Evolutionary conservation across 75 land plant species (phyloP).

Genomic region (Selaginella moellendorffii): DNA sequence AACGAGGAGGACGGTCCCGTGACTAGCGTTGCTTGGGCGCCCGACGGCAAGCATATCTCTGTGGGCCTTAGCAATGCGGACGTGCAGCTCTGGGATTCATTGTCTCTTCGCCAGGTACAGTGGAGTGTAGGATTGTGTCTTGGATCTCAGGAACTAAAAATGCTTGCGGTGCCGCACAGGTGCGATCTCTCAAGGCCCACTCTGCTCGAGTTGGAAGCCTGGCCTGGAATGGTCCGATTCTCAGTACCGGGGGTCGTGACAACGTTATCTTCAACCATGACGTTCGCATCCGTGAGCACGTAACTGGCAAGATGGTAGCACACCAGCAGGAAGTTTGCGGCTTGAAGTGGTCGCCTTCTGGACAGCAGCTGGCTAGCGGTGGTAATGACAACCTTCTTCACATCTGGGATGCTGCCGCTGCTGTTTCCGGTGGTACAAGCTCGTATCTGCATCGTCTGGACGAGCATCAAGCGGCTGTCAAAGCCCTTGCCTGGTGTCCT

Average conservation of each 20-base stretch:
- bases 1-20: slow-evolving; percentile 68
- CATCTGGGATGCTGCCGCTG: slow-evolving; percentile 53
- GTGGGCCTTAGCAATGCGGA: slow-evolving; percentile 57
- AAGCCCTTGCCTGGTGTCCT: slow-evolving; percentile 87
- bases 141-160: too few relatives aligned
- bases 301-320: slow-evolving; percentile 35
- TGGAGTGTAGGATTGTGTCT: too few relatives aligned
- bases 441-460: slow-evolving; percentile 44
- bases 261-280: slow-evolving; percentile 62
- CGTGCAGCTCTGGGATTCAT: slow-evolving; percentile 75
- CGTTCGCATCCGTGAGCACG: slow-evolving; percentile 40
- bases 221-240: slow-evolving; percentile 70
- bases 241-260: slow-evolving; percentile 65
- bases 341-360: slow-evolving; percentile 57
- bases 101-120: slow-evolving; percentile 34
- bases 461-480: slow-evolving; percentile 68
- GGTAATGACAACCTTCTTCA: slow-evolving; percentile 76
- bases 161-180: too few relatives aligned
- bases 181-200: slow-evolving; percentile 49
- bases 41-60: slow-evolving; percentile 64
- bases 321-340: slow-evolving; percentile 76
- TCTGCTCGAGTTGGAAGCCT: slow-evolving; percentile 52
- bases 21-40: slow-evolving; percentile 80
- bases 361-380: slow-evolving; percentile 66
- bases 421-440: slow-evolving; percentile 19